Evolutionary conservation across 495 filamentous ascomycete genomes (phyloP).

Genomic region (Lindgomyces ingoldianus): DNA sequence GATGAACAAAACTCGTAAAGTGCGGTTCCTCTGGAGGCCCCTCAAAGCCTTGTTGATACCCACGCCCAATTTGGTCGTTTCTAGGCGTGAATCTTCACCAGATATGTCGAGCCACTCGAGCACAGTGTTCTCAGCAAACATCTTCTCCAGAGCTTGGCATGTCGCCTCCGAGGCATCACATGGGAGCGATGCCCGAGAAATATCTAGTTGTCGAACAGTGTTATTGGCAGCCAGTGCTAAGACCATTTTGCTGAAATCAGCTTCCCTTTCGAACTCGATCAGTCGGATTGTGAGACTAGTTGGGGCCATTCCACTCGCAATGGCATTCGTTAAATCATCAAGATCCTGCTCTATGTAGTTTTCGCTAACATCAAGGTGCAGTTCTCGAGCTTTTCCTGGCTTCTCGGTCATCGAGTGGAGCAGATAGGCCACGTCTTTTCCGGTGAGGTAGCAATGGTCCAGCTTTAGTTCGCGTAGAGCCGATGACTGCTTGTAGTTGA

Average conservation of each 20-base stretch:
- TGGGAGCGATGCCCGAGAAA: slow-evolving; percentile 83
- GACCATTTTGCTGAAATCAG: slow-evolving; percentile 71
- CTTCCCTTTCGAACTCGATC: slow-evolving; percentile 80
- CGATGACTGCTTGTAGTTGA: slow-evolving; percentile 55
- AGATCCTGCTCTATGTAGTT: slow-evolving; percentile 79
- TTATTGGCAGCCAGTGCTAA: slow-evolving; percentile 71
- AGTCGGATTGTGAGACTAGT: slow-evolving; percentile 76
- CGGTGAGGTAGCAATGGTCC: slow-evolving; percentile 78
- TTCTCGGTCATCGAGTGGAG: slow-evolving; percentile 67
- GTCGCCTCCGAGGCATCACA: slow-evolving; percentile 74
- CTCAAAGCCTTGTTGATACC: slow-evolving; percentile 76
- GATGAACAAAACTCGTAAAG: slow-evolving; percentile 73
- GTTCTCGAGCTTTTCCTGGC: slow-evolving; percentile 57
- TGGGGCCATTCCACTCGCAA: slow-evolving; percentile 65
- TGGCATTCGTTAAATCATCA: slow-evolving; percentile 66
- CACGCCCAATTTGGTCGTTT: slow-evolving; percentile 79
- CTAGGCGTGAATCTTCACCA: slow-evolving; percentile 84
- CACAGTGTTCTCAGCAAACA: slow-evolving; percentile 78
- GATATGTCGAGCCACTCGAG: slow-evolving; percentile 81
- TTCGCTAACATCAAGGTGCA: slow-evolving; percentile 78
- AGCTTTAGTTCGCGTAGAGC: slow-evolving; percentile 69
- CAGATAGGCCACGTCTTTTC: slow-evolving; percentile 73
- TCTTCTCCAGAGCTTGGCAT: slow-evolving; percentile 66
- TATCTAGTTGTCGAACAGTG: slow-evolving; percentile 76
- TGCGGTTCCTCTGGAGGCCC: slow-evolving; percentile 73